Conservation (phyloP, 257 asterid species). For the Osmanthus fragrans region DNA sequence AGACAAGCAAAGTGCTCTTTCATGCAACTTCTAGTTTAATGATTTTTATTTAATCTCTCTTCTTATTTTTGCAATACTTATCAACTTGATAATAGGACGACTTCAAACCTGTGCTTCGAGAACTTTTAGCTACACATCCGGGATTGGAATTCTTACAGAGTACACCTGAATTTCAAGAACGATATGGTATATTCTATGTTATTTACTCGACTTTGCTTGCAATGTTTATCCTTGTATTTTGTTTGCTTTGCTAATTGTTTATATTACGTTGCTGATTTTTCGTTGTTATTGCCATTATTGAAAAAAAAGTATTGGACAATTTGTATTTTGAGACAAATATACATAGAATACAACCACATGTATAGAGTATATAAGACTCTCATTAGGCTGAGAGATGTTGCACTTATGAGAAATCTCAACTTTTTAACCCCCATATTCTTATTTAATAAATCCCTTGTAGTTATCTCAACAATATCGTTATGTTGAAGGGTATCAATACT, state of each 20-base stretch:
- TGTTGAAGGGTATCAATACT: neutral
- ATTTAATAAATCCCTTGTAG: neutral
- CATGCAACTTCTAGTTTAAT: conserved; percentile 13
- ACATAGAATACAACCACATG: neutral
- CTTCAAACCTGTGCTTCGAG: conserved; percentile 94
- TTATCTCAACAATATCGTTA: neutral
- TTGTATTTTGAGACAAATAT: neutral
- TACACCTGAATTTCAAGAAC: conserved; percentile 99
- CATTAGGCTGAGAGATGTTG: neutral
- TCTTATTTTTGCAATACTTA: conserved; percentile 19
- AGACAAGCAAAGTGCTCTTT: neutral
- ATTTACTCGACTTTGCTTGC: neutral
- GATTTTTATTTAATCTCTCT: conserved; percentile 20
- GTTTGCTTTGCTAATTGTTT: neutral
- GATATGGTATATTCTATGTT: conserved; percentile 71
- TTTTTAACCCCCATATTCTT: neutral
- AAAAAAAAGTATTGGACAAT: neutral
- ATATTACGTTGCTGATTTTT: neutral
- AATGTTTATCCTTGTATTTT: neutral
- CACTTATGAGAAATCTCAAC: neutral
- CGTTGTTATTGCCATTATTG: neutral
- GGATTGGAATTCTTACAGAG: conserved; percentile 97
- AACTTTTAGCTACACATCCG: conserved; percentile 95
- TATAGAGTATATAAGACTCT: neutral
- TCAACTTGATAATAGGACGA: conserved; percentile 60